These are phyloP conservation scores for Candida corydali DNA, from an alignment of 805 yeast genomes.

Conservation along the genomic window DNA sequence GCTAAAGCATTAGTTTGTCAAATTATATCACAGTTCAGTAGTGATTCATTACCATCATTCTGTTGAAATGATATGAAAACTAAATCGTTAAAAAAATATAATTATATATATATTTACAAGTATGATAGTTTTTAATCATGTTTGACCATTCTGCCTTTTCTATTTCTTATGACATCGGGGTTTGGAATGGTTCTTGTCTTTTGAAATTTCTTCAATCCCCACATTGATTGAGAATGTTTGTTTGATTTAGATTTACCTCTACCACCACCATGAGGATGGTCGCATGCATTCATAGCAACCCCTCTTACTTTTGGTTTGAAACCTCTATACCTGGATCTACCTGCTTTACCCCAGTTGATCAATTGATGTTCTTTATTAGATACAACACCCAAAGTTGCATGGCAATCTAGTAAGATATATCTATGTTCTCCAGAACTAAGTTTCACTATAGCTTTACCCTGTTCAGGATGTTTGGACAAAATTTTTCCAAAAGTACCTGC, in stretches of 20 bases:
- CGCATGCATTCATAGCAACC: slow-evolving; percentile 95
- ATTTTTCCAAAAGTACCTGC: slow-evolving; percentile 95
- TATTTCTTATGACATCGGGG: slow-evolving; percentile 48
- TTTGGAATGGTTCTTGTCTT: slow-evolving; percentile 62
- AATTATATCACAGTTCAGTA: slow-evolving; percentile 5
- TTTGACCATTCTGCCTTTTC: slow-evolving; percentile 30
- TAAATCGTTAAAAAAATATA: too few species aligned
- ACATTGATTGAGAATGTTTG: slow-evolving; percentile 88
- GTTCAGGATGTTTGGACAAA: slow-evolving; percentile 70
- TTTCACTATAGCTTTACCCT: slow-evolving; percentile 69
- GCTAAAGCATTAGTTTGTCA: slow-evolving; percentile 10
- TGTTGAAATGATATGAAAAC: slow-evolving; percentile 4
- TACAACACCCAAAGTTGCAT: slow-evolving; percentile 91
- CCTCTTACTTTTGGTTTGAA: slow-evolving; percentile 96
- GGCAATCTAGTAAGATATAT: slow-evolving; percentile 76
- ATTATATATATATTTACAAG: slow-evolving; percentile 8
- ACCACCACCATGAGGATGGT: slow-evolving; percentile 99
- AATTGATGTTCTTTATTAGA: slow-evolving; percentile 92
- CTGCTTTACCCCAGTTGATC: slow-evolving; percentile 91
- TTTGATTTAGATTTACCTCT: slow-evolving; percentile 98
- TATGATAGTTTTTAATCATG: slow-evolving; percentile 1
- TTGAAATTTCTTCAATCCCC: slow-evolving; percentile 95
- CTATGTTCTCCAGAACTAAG: slow-evolving; percentile 93
- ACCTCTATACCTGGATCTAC: slow-evolving; percentile 88
- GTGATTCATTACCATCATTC: slow-evolving; percentile 6